phyloP scores from a whole-genome alignment of 108 stramenopile genomes.

The Cyclotella baltica region DNA sequence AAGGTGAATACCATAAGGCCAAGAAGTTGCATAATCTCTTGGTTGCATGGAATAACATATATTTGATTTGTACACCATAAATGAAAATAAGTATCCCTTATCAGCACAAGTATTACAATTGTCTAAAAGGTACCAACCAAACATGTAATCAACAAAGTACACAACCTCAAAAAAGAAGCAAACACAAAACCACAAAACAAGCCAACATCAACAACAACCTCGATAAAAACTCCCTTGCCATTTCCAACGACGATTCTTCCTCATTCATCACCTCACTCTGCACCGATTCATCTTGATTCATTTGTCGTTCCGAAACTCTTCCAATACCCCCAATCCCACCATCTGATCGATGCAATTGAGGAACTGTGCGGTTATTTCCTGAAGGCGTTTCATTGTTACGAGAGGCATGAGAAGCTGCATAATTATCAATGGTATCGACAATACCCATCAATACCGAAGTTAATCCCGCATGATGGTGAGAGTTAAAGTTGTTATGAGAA shows the following conservation, averaged over 20 bases:
- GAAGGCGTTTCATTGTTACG: background rate
- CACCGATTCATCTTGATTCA: background rate
- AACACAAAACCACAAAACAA: constrained; percentile 55
- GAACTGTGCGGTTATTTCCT: constrained; percentile 9
- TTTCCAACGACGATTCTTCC: constrained; percentile 48
- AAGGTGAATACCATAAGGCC: too few relatives aligned
- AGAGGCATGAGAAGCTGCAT: constrained; percentile 1
- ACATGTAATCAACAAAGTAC: too few relatives aligned
- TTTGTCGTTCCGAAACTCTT: constrained; percentile 29
- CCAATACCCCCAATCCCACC: constrained; percentile 47
- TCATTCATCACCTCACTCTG: constrained; percentile 2
- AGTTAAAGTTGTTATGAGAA: background rate
- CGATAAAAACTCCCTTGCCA: constrained; percentile 57
- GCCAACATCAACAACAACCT: constrained; percentile 55
- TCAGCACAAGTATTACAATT: too few relatives aligned
- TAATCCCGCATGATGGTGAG: constrained; percentile 22
- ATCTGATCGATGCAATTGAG: constrained; percentile 48
- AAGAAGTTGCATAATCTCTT: too few relatives aligned
- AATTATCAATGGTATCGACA: constrained; percentile 39
- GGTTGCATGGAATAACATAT: too few relatives aligned
- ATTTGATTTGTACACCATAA: too few relatives aligned
- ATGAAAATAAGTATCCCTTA: too few relatives aligned
- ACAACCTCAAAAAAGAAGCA: constrained; percentile 59
- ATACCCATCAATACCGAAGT: constrained; percentile 42
- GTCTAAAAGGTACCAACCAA: too few relatives aligned